phyloP scores from a whole-genome alignment of 2,329 filamentous ascomycete genomes.

The Trichoderma pleuroti region DNA sequence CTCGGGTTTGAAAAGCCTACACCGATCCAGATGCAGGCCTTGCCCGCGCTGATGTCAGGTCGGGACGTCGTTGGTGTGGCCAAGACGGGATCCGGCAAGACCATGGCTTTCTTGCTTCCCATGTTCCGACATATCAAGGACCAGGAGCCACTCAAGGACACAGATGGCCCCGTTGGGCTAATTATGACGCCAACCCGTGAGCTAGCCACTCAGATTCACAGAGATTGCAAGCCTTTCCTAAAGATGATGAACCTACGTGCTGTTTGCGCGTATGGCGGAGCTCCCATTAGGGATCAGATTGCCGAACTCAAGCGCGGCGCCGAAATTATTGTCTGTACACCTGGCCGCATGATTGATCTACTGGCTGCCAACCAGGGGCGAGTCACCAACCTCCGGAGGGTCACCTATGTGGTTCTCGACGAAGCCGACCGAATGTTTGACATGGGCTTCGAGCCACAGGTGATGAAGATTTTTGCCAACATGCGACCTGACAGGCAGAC shows the following conservation, averaged over 20 bases:
- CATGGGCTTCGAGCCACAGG: slow-evolving; percentile 98
- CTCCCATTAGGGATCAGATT: slow-evolving; percentile 96
- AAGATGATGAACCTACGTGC: slow-evolving; percentile 80
- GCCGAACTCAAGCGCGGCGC: slow-evolving; percentile 92
- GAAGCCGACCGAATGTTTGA: slow-evolving; percentile 99
- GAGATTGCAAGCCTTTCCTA: slow-evolving; percentile 90
- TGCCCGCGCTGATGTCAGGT: slow-evolving; percentile 93
- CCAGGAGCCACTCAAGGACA: slow-evolving; percentile 73
- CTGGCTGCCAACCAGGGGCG: slow-evolving; percentile 90
- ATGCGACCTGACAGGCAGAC: slow-evolving; percentile 91
- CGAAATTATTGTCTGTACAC: slow-evolving; percentile 92
- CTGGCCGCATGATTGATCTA: slow-evolving; percentile 92
- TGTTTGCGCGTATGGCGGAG: slow-evolving; percentile 91
- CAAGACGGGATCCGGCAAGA: slow-evolving; percentile 97
- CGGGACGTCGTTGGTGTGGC: slow-evolving; percentile 94
- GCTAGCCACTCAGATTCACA: slow-evolving; percentile 87
- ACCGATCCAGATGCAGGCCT: slow-evolving; percentile 90
- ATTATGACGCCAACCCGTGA: slow-evolving; percentile 95
- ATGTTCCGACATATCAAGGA: slow-evolving; percentile 99
- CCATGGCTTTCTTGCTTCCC: slow-evolving; percentile 87
- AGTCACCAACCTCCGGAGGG: slow-evolving; percentile 83
- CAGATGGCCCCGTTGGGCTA: slow-evolving; percentile 82
- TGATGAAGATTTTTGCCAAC: slow-evolving; percentile 92
- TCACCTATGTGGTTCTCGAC: slow-evolving; percentile 92
- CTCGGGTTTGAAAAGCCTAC: slow-evolving; percentile 87